Evolutionary conservation across 129 eudicot genomes (phyloP).

Genomic region (Helianthus annuus): DNA sequence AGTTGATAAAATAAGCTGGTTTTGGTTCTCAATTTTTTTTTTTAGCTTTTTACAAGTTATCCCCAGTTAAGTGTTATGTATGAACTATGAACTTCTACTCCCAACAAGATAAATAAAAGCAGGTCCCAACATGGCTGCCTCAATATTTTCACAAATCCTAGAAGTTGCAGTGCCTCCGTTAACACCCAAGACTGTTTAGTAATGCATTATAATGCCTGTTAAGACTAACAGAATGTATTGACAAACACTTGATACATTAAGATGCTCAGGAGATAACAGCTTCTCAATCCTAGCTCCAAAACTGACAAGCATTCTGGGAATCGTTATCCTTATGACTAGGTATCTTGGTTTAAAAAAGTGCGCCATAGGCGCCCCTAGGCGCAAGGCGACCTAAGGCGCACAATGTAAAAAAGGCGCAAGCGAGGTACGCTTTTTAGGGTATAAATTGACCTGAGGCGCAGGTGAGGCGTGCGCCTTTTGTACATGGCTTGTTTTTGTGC

Average conservation of each 20-base stretch:
- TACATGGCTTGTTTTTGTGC: too few species aligned
- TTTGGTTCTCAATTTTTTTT: background rate
- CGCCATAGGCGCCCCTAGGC: too few species aligned
- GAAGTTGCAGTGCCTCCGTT: background rate
- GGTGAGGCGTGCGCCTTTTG: too few species aligned
- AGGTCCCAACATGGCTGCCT: background rate
- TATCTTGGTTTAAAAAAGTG: background rate
- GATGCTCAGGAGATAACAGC: background rate
- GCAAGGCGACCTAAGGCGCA: too few species aligned
- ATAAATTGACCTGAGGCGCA: too few species aligned
- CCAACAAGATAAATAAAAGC: conserved; percentile 4
- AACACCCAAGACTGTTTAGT: background rate
- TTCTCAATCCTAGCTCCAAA: background rate
- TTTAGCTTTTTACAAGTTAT: background rate
- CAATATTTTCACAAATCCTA: background rate
- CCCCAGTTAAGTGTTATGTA: background rate
- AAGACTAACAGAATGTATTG: conserved; percentile 2
- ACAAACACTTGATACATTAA: background rate
- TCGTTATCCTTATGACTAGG: background rate
- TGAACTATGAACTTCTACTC: background rate
- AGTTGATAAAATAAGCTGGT: conserved; percentile 15
- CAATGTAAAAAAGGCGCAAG: too few species aligned
- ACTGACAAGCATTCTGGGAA: background rate
- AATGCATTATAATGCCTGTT: conserved; percentile 3
- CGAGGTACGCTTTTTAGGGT: too few species aligned